phyloP scores from a whole-genome alignment of 345 rosid genomes.

The Euphorbia lathyris region DNA sequence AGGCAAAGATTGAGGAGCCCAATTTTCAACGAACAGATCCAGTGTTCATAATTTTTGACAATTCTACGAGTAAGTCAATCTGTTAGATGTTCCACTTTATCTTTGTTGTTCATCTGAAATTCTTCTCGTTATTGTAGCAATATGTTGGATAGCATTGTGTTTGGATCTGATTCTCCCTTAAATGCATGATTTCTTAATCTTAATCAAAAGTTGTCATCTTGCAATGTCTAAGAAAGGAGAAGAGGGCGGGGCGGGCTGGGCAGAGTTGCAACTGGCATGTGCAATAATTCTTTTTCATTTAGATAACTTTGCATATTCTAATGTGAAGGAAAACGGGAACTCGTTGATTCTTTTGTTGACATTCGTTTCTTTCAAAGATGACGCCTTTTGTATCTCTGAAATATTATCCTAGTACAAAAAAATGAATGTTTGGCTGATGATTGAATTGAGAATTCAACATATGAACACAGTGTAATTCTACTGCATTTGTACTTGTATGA shows the following conservation, averaged over 20 bases:
- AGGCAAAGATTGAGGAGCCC: slow-evolving; percentile 49
- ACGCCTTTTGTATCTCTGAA: too few species aligned
- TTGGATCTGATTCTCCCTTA: neutral
- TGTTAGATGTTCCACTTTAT: neutral
- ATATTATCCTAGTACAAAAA: too few species aligned
- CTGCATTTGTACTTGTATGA: neutral
- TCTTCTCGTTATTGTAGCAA: neutral
- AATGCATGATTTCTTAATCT: neutral
- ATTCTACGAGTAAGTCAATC: slow-evolving; percentile 36
- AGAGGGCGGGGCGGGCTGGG: too few species aligned
- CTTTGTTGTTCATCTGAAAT: neutral
- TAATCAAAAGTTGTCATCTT: neutral
- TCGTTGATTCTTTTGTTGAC: too few species aligned
- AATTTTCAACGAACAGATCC: slow-evolving; percentile 41
- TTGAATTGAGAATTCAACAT: neutral
- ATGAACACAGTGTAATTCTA: neutral
- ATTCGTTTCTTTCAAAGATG: too few species aligned
- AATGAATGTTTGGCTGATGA: neutral
- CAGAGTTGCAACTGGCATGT: neutral
- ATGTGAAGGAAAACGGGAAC: too few species aligned
- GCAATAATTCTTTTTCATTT: too few species aligned
- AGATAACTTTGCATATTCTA: neutral
- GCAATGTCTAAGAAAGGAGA: neutral
- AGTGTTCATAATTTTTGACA: slow-evolving; percentile 30
- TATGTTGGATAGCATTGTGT: neutral